Conservation (phyloP, 139 green algal genomes). For the Chlorella ohadii region DNA sequence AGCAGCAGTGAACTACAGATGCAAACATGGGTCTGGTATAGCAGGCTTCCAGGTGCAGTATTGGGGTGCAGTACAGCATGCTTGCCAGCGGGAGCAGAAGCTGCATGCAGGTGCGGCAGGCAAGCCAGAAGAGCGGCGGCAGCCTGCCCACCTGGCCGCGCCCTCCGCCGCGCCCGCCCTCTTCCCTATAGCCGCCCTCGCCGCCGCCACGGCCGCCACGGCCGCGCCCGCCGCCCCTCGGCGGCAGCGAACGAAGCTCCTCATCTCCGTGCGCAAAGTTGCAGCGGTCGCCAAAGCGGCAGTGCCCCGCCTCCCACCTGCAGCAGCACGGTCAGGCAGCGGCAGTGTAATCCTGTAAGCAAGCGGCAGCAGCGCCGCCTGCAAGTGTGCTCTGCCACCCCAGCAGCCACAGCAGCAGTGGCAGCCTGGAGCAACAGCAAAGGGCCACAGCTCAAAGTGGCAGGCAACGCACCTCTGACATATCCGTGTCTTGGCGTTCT, state of each 20-base stretch:
- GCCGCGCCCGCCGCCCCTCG: slow-evolving; percentile 6
- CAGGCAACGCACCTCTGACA: background rate
- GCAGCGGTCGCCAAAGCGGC: slow-evolving; percentile 91
- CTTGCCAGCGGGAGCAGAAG: too few species aligned
- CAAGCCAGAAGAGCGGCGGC: background rate
- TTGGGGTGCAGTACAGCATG: too few species aligned
- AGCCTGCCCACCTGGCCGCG: slow-evolving; percentile 8
- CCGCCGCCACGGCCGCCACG: slow-evolving; percentile 3
- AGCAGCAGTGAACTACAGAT: too few species aligned
- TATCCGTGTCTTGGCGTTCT: slow-evolving; percentile 27
- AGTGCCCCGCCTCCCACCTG: slow-evolving; percentile 88
- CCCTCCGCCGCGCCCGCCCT: background rate
- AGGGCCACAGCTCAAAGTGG: too few species aligned
- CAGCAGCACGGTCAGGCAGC: background rate
- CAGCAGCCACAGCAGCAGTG: too few species aligned
- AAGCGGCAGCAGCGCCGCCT: too few species aligned
- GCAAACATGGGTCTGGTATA: background rate
- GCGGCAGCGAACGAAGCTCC: slow-evolving; percentile 80
- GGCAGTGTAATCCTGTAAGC: too few species aligned
- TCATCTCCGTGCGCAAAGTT: slow-evolving; percentile 96
- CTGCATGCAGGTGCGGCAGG: background rate
- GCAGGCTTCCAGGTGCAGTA: too few species aligned
- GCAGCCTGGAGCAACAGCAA: too few species aligned
- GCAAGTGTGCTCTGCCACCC: too few species aligned
- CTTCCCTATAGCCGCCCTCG: slow-evolving; percentile 20